Base-by-base conservation (phyloP, 441 rosid species). In the Erodium texanum region DNA sequence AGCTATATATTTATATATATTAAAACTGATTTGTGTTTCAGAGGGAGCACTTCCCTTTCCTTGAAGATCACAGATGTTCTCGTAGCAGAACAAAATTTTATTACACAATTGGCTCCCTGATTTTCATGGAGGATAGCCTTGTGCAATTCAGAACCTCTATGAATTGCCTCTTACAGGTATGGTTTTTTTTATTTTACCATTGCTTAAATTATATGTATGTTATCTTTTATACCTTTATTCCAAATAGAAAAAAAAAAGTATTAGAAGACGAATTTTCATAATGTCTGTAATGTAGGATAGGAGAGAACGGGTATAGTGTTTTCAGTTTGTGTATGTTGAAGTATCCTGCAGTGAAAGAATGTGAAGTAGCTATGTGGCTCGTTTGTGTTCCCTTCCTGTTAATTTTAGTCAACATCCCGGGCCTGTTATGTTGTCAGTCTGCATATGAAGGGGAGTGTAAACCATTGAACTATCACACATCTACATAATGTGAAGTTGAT, bases 51-150 rank as follows among this genome's bases (percentile, higher is more conserved):
- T 93, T 96, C 75, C 98, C 95, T 12, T 96, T 93, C 79, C 73
- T 96, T 65, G 98, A 88, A 76, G 93, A 93, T 70, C 81, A 81
- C 65, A 87, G 94, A 87, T 89, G 97, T 79, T 89, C 93, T n/a
- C 96, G 98, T 73, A 96, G 92, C 85, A 85, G 99, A 82, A 93
- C 98, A 52, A 96, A 92, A 5, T 96, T 96, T 77, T 93, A 93
- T 74, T 93, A 91, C 81, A 91, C 88, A 52, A 85, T 96, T 76
- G 98, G 98, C 73, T 93, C 90, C 96, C 81, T 96, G 75, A 91
- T 96, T 65, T 96, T 96, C 75, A 85, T 91, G 97, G 98, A 96
- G 81, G 99, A 91, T 71, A 91, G 90, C 84, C 85, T 93, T 59
- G 74, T 91, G 82, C 93, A 93, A 83, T 96, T 96, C 80, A 93